Evolutionary conservation across 2,329 filamentous ascomycete species (phyloP).

Genomic region (Teratosphaeria destructans): DNA sequence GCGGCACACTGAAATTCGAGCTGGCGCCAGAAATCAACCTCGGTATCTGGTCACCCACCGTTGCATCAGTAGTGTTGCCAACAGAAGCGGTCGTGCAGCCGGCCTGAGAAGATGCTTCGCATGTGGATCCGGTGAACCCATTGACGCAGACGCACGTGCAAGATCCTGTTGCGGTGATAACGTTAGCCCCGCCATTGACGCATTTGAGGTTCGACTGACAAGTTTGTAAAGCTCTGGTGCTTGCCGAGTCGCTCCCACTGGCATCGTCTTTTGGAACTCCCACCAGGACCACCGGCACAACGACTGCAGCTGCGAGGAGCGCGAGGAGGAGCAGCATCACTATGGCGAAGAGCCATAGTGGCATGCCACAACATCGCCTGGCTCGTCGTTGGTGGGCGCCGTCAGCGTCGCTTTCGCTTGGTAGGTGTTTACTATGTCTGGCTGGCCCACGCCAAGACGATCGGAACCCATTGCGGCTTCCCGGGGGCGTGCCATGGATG

Average conservation of each 20-base stretch:
- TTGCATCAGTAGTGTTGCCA: constrained; percentile 52
- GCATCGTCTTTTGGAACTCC: constrained; percentile 44
- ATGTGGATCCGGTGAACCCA: constrained; percentile 63
- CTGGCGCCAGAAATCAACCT: constrained; percentile 57
- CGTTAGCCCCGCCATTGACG: constrained; percentile 68
- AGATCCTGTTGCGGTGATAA: constrained; percentile 46
- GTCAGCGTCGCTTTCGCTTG: constrained; percentile 20
- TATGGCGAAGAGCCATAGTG: constrained; percentile 65
- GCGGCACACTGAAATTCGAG: constrained; percentile 62
- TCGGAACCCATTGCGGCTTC: constrained; percentile 7
- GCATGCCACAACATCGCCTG: constrained; percentile 73
- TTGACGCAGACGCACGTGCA: constrained; percentile 86
- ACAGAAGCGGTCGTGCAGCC: constrained; percentile 46
- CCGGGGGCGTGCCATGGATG: constrained; percentile 26
- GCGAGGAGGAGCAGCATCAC: constrained; percentile 55
- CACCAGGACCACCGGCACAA: constrained; percentile 59
- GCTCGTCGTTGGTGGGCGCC: constrained; percentile 15
- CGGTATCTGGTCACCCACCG: constrained; percentile 69
- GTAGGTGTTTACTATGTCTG: constrained; percentile 12
- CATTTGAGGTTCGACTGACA: constrained; percentile 58
- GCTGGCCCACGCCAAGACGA: not conserved
- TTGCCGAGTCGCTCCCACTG: constrained; percentile 12
- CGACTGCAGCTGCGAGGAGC: constrained; percentile 67
- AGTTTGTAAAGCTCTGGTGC: constrained; percentile 29
- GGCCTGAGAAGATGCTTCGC: constrained; percentile 35